Percentiles rank a stretch among this genome's conserved stretches.
These are phyloP conservation scores for Porcisia hertigi DNA, from an alignment of 208 protist species.

Conservation along the genomic window DNA sequence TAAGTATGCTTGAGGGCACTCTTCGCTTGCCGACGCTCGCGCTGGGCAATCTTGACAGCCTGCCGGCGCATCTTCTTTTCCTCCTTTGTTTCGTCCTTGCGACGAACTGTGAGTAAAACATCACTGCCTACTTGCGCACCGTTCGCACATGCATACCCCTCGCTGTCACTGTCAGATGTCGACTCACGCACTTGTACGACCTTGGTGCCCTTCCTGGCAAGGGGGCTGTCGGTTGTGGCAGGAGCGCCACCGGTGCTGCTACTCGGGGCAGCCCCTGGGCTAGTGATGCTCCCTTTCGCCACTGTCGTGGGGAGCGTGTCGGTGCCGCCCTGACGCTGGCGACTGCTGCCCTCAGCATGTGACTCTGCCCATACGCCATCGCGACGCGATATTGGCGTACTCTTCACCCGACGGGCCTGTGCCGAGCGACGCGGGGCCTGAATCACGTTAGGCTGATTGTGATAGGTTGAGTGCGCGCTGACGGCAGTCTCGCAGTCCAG, in stretches of 20 bases:
- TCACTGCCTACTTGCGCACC: neutral
- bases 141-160: neutral
- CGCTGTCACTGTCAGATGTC: conserved; percentile 1
- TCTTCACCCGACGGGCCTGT: conserved; percentile 22
- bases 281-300: conserved; percentile 21
- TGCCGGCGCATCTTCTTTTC: conserved; percentile 83
- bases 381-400: conserved; percentile 17
- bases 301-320: neutral
- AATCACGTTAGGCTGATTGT: conserved; percentile 91
- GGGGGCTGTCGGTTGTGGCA: conserved; percentile 1
- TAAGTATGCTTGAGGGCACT: conserved; percentile 76
- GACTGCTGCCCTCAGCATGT: neutral
- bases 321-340: neutral
- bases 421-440: conserved; percentile 34
- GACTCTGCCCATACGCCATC: neutral
- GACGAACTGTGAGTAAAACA: conserved; percentile 30
- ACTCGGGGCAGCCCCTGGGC: neutral
- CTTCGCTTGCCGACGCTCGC: conserved; percentile 79
- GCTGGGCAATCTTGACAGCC: conserved; percentile 76
- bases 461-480: conserved; percentile 78
- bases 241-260: neutral
- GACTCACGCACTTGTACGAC: neutral
- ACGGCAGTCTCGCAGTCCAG: conserved; percentile 88
- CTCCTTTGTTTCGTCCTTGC: conserved; percentile 80
- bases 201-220: neutral